Base-by-base conservation (phyloP, 1,284 basidiomycete species). In the Cerrena zonata region DNA sequence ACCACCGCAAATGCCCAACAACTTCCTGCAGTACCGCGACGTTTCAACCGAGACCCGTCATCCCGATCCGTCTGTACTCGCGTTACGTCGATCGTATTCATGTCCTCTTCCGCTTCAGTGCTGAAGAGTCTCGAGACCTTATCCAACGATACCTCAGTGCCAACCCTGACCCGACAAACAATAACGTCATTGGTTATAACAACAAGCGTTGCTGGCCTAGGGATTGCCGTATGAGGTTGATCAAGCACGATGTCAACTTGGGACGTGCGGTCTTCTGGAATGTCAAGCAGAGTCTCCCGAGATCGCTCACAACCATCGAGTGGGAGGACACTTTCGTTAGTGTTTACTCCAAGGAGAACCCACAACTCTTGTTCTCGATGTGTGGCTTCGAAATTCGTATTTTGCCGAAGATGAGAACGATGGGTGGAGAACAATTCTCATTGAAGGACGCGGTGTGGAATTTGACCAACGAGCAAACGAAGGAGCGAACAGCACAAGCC, bases 261-360 rank as follows among this genome's bases (percentile, higher is more conserved):
- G 95, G 95, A 26, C 84, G 96, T 58, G 96, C 96, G 4, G 95
- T 98, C 11, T 98, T 97, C 72, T 99, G 95, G 96, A 98, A 98
- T 61, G 92, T 99, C 68, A 98, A 98, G 76, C 95, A 98, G 70
- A 92, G 91, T 60, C 70, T 99, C 40, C 96, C 96, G 1, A 79
- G 95, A 52, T 97, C 94, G 25, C 74, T 99, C 55, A 99, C 95
- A 2, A 98, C 96, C 0, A 98, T 99, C 65, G 96, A 98, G 67
- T 99, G 95, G 95, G 94, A 97, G 58, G 92, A 96, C 66, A 93
- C 92, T 0, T 94, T 94, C 64, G 90, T 91, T 56, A 94, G 91
- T 56, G 95, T 99, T 47, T 99, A 93, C 73, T 96, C 93, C 27
- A 92, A 92, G 68, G 89, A 99, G 68, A 99, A 99, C 69, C 96